Conservation (phyloP, 352 stramenopile species). For the Poterioochromonas sp. region DNA sequence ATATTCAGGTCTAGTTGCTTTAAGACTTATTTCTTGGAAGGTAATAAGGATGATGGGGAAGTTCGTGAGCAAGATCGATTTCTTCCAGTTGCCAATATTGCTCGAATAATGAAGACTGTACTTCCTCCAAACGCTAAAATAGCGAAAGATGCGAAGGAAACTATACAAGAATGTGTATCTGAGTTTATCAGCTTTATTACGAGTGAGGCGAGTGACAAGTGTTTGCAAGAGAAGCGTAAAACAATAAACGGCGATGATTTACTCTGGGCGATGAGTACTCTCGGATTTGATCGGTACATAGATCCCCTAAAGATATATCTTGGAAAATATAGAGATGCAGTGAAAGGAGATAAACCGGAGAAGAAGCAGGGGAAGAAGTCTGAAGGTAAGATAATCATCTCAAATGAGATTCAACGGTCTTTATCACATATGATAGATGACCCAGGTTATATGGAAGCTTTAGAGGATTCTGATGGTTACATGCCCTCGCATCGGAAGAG, state of each 20-base stretch:
- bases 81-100: constrained; percentile 98
- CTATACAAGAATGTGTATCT: constrained; percentile 97
- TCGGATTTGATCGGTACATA: constrained; percentile 99
- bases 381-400: too few species aligned
- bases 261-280: constrained; percentile 96
- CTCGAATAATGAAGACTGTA: constrained; percentile 97
- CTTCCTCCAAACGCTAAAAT: constrained; percentile 97
- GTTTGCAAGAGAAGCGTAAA: constrained; percentile 98
- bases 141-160: constrained; percentile 98
- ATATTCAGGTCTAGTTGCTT: too few species aligned
- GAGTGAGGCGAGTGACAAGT: constrained; percentile 93
- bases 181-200: constrained; percentile 99
- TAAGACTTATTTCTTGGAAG: too few species aligned
- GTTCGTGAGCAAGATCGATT: constrained; percentile 92
- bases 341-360: constrained; percentile 66
- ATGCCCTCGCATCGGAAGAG: too few species aligned
- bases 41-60: constrained; percentile 45
- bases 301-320: constrained; percentile 98
- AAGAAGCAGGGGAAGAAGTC: constrained; percentile 11
- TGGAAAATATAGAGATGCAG: constrained; percentile 89
- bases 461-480: too few species aligned
- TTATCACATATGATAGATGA: too few species aligned
- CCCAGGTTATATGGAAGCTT: too few species aligned
- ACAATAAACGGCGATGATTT: constrained; percentile 99
- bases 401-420: too few species aligned